Conservation (phyloP, 2,329 filamentous ascomycete species). For the Scedosporium aurantiacum region DNA sequence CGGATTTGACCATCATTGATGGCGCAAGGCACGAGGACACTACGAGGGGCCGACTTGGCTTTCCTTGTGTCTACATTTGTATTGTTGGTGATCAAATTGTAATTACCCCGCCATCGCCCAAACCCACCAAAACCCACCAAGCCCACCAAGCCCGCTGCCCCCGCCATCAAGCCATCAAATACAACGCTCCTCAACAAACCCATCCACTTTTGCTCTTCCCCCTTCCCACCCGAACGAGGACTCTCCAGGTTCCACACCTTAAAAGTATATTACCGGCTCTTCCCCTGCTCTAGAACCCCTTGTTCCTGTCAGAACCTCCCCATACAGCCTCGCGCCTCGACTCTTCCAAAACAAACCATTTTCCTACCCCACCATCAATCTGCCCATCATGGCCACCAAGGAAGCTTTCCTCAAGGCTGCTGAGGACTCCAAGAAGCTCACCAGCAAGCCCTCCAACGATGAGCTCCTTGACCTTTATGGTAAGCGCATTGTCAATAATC, state of each 20-base stretch:
- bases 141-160: not conserved
- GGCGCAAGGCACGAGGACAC: not conserved
- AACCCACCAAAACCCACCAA: not conserved
- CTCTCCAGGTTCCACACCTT: not conserved
- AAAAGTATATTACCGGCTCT: not conserved
- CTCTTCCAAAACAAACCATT: slow-evolving; percentile 16
- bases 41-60: too few species aligned
- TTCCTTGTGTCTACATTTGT: not conserved
- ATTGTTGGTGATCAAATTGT: too few species aligned
- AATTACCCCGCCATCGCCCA: not conserved
- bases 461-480: slow-evolving; percentile 55
- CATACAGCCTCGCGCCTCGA: not conserved
- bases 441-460: slow-evolving; percentile 50
- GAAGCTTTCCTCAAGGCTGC: slow-evolving; percentile 45
- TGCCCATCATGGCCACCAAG: slow-evolving; percentile 17
- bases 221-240: not conserved
- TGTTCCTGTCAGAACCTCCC: not conserved
- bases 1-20: too few species aligned
- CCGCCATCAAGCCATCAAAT: not conserved
- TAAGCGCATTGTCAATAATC: slow-evolving; percentile 20
- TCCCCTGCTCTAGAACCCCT: not conserved
- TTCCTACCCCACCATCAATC: slow-evolving; percentile 12
- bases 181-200: not conserved
- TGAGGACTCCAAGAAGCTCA: slow-evolving; percentile 56
- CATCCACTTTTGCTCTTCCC: not conserved